Conservation (phyloP, 305 asterid species). For the Rubia tinctorum region DNA sequence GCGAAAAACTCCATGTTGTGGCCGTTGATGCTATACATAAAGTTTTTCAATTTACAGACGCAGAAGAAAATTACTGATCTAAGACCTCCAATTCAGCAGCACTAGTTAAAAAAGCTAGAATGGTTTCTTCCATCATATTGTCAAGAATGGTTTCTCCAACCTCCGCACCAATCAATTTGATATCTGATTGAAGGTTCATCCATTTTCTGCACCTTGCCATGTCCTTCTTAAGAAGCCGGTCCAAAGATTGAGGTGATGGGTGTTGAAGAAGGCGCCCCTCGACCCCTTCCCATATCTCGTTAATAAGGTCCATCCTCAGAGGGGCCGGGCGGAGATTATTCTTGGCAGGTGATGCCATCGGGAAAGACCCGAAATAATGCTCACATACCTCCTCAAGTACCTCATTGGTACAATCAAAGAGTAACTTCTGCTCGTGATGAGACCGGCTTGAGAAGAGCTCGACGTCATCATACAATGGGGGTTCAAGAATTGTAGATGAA, state of each 20-base stretch:
- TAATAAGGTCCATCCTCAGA: conserved; percentile 74
- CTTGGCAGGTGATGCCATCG: conserved; percentile 34
- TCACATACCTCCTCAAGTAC: conserved; percentile 62
- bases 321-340: conserved; percentile 49
- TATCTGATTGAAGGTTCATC: conserved; percentile 53
- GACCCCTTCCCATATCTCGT: conserved; percentile 72
- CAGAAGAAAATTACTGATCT: conserved; percentile 4
- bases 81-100: conserved; percentile 7
- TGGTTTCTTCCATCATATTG: conserved; percentile 58
- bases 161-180: conserved; percentile 50
- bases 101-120: conserved; percentile 37
- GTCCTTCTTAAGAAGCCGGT: conserved; percentile 62
- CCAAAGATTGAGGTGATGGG: conserved; percentile 48
- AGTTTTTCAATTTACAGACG: neutral
- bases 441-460: conserved; percentile 78
- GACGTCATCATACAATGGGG: conserved; percentile 78
- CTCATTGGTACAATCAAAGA: conserved; percentile 77
- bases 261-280: conserved; percentile 49
- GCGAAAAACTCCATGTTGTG: conserved; percentile 22
- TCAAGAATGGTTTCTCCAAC: conserved; percentile 57
- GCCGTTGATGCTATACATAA: neutral
- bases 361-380: conserved; percentile 53
- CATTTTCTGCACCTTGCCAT: conserved; percentile 53
- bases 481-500: conserved; percentile 61
- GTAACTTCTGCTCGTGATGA: conserved; percentile 69